Evolutionary conservation across 768 basidiomycete genomes (phyloP), one percentile per base, ranked within the genome.

Genomic region (Suillus lakei): DNA sequence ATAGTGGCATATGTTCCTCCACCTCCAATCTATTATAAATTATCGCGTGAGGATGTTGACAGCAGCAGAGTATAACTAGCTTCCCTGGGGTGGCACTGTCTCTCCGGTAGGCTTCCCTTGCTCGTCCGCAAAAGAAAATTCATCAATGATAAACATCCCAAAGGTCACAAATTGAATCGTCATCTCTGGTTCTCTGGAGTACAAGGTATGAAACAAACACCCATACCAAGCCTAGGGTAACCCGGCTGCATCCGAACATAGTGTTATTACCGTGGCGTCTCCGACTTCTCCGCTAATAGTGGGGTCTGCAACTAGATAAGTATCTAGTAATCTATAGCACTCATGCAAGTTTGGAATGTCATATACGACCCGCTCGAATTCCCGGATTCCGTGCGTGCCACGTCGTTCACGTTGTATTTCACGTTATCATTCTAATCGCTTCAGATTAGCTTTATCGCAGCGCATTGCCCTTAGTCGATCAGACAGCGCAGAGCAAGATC

Each of bases 81-180:
- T 79, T 80, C 74, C 88, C 83, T 91, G 86, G 30, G 86, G 77
- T 50, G 80, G 76, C 30, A 82, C 73, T 32, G 76, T 76, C 69
- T 76, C 79, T 13, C 79, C 84, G 28, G 82, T 87, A 1, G 84
- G 82, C 3, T 77, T 76, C 4, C 91, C 91, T 53, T 84, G 73
- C 38, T 84, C 83, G 65, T 90, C 86, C 56, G 79, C 70, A 71
- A 87, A 91, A 4, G 84, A 81, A 70, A 95, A 92, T 67, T 90
- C 84, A 76, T 98, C 95, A 70, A 96, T 85, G 71, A 98, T 96
- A 80, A 96, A 96, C 86, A 95, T 88, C 8, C 95, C 95, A 32
- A 95, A 80, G n/a, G 89, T 87, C 23, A 85, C 86, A 55, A 93
- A 89, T 46, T 76, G 68, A 36, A 69, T 68, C 53, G 30, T 60